Conservation (phyloP, 2,329 filamentous ascomycete genomes). For the Phialophora tarda region DNA sequence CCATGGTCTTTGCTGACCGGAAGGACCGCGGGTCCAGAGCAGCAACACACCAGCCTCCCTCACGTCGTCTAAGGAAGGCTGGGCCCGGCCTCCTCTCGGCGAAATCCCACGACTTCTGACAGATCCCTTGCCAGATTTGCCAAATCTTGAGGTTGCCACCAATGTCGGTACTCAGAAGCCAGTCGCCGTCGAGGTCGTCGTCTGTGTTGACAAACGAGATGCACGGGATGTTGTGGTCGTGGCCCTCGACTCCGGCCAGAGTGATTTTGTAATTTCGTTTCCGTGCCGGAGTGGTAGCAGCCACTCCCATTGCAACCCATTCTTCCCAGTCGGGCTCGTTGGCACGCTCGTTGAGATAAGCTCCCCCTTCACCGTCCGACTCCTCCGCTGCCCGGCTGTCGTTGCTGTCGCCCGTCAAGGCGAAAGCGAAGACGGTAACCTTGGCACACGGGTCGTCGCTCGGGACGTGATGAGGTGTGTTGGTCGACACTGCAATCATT, state of each 20-base stretch:
- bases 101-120: conserved; percentile 43
- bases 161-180: conserved; percentile 65
- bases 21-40: conserved; percentile 54
- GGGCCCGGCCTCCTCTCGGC: conserved; percentile 24
- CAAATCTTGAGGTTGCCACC: conserved; percentile 57
- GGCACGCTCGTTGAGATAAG: conserved; percentile 2
- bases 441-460: conserved; percentile 36
- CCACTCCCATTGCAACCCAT: conserved; percentile 23
- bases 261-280: conserved; percentile 51
- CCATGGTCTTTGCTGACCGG: conserved; percentile 43
- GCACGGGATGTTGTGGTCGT: conserved; percentile 61
- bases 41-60: conserved; percentile 54
- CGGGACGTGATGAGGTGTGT: conserved; percentile 53
- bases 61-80: conserved; percentile 26
- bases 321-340: conserved; percentile 34
- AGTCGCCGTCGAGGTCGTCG: conserved; percentile 60
- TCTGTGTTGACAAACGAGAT: conserved; percentile 65
- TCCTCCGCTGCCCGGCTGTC: conserved; percentile 32
- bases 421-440: conserved; percentile 41
- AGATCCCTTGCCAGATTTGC: conserved; percentile 52
- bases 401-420: conserved; percentile 49
- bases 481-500: conserved; percentile 83
- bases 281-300: conserved; percentile 38
- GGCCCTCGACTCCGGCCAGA: conserved; percentile 46
- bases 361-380: conserved; percentile 21